A percentile compares a stretch with the other conserved stretches of the same genome.
Evolutionary conservation across 2,329 filamentous ascomycete genomes (phyloP).

Genomic region (Cadophora sp.): DNA sequence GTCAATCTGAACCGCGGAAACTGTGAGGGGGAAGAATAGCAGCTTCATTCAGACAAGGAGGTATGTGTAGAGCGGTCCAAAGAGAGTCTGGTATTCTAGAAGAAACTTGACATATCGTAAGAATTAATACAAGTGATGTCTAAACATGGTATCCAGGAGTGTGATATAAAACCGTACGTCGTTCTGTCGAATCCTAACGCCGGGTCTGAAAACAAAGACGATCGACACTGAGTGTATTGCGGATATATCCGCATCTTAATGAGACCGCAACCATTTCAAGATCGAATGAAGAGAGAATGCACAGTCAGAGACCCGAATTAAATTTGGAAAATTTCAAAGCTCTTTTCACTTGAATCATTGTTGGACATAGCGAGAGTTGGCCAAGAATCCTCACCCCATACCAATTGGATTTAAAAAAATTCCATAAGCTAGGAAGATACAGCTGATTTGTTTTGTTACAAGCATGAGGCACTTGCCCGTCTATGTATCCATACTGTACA

Average conservation of each 20-base stretch:
- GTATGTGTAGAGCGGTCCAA: background rate
- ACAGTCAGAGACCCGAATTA: background rate
- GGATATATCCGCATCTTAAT: background rate
- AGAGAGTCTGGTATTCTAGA: background rate
- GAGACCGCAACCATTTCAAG: background rate
- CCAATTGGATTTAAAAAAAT: background rate
- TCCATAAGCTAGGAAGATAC: background rate
- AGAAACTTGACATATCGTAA: background rate
- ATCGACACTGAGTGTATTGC: background rate
- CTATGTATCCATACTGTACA: constrained; percentile 2
- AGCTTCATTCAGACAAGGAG: background rate
- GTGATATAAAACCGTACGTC: background rate
- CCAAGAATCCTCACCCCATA: background rate
- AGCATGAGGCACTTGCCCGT: background rate
- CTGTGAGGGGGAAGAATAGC: background rate
- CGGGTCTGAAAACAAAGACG: background rate
- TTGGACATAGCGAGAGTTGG: background rate
- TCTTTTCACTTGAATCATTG: background rate
- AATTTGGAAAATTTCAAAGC: background rate
- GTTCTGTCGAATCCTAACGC: background rate
- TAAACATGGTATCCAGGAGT: background rate
- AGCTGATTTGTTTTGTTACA: background rate
- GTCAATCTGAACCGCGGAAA: background rate
- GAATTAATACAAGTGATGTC: background rate
- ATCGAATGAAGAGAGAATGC: background rate